phyloP scores from a whole-genome alignment of 2,329 filamentous ascomycete genomes.

The Calonectria pauciramosa region DNA sequence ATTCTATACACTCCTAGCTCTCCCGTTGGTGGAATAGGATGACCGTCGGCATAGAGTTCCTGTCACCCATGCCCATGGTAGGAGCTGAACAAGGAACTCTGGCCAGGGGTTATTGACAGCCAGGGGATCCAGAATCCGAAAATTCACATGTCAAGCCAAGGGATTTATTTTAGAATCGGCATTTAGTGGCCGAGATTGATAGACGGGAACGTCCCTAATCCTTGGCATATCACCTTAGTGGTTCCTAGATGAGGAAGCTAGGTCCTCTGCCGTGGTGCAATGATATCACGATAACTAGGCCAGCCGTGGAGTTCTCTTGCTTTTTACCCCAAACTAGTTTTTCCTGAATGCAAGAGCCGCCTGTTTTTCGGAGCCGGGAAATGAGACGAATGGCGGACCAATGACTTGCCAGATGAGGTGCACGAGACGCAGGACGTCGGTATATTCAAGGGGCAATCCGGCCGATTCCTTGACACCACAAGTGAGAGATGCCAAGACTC shows the following conservation, averaged over 20 bases:
- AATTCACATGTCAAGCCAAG: slow-evolving; percentile 13
- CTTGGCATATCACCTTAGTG: neutral
- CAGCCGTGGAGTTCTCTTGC: neutral
- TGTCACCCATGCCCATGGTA: neutral
- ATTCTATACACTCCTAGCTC: neutral
- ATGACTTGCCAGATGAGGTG: slow-evolving; percentile 4
- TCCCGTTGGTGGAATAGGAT: slow-evolving; percentile 6
- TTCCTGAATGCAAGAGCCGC: neutral
- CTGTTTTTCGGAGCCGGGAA: neutral
- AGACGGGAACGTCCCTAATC: neutral
- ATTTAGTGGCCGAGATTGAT: slow-evolving; percentile 5
- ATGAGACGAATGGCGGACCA: neutral
- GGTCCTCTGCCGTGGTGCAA: neutral
- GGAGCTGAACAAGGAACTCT: neutral
- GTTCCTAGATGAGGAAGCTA: slow-evolving; percentile 25
- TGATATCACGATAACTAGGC: slow-evolving; percentile 5
- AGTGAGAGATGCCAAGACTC: neutral
- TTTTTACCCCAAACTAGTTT: too few relatives aligned
- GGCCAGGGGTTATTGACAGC: neutral
- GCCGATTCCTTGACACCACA: neutral
- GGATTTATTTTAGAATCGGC: neutral
- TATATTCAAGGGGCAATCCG: slow-evolving; percentile 12
- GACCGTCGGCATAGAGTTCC: neutral
- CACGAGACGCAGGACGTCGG: neutral
- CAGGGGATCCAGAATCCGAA: neutral